These are phyloP conservation scores for Thraustochytrium sp. DNA, from an alignment of 352 stramenopile genomes.

Conservation along the genomic window DNA sequence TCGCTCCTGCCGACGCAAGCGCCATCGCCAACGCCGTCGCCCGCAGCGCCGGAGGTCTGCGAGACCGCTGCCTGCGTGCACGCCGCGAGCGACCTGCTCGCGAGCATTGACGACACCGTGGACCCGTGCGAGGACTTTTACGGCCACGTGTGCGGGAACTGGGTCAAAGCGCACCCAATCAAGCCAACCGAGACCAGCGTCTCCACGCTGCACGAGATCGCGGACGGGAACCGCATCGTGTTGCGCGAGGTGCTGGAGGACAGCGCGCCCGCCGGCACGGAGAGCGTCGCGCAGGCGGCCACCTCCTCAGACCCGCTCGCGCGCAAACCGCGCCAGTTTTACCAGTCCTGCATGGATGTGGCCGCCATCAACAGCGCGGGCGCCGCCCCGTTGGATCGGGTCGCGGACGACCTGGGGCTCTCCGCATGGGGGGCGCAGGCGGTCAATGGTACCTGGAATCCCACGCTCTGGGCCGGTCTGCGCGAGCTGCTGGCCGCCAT, in stretches of 20 bases:
- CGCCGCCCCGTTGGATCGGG: constrained; percentile 52
- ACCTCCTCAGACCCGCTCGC: no score
- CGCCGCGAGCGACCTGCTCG: not conserved
- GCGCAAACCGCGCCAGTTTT: constrained; percentile 58
- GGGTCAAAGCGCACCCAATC: constrained; percentile 60
- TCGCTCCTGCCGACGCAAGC: no score
- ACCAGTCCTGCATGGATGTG: constrained; percentile 57
- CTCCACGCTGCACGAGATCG: constrained; percentile 60
- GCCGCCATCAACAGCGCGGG: constrained; percentile 54
- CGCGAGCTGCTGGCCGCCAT: constrained; percentile 54
- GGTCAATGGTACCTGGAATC: constrained; percentile 42
- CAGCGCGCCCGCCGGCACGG: not conserved
- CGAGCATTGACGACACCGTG: constrained; percentile 57
- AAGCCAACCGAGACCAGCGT: constrained; percentile 55
- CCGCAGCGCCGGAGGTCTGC: not conserved
- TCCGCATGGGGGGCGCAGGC: constrained; percentile 37
- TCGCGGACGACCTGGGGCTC: constrained; percentile 55
- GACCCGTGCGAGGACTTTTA: constrained; percentile 71
- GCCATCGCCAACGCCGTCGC: no score
- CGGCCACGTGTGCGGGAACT: constrained; percentile 65
- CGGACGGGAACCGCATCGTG: constrained; percentile 47
- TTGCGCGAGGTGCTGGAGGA: not conserved
- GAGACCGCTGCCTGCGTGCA: constrained; percentile 13
- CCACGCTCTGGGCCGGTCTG: not conserved
- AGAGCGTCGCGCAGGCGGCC: no score